Evolutionary conservation across 331 rosid genomes (phyloP), one percentile per base, ranked within the genome.

Genomic region (Quercus phellos): DNA sequence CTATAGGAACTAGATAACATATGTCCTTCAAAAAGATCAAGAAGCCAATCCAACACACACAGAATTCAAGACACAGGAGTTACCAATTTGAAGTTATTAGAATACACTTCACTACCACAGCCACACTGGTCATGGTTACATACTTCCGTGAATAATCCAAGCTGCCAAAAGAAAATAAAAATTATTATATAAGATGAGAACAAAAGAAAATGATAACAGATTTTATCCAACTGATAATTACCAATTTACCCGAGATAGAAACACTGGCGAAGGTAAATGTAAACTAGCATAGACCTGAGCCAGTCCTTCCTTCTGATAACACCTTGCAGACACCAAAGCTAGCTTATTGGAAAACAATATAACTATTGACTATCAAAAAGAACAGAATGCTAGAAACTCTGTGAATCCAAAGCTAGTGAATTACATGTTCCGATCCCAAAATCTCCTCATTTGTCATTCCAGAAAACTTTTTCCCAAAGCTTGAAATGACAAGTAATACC

Each of bases 361-460:
- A 60, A 82, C 18, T 32, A 68, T 32, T 32, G 19, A 29, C 9
- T 6, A 74, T 46, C 53, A 68, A 80, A 84, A 27, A 73, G 56
- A 80, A 70, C 10, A 73, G 54, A 74, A 70, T 74, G 56, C 74
- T 78, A 72, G 72, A 85, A 34, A 77, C 54, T 77, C 66, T 73
- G 13, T 67, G 67, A 61, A 63, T 9, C 19, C 73, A 80, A 50
- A 77, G 77, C 63, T 77, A 76, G 84, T 21, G 81, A 73, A 67
- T 86, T 92, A 94, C 99, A 84, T 92, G 77, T 67, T 87, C 86
- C 70, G 99, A 87, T 85, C 99, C 99, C 88, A 94, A 83, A 80
- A 92, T 89, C 72, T 90, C 90, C 83, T 88, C 93, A n/a, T 92
- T 86, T 84, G 90, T 81, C 83, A 84, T 79, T 63, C 94, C 87